These are phyloP conservation scores for Saraca asoca DNA, from an alignment of 331 rosid genomes.

Conservation along the genomic window DNA sequence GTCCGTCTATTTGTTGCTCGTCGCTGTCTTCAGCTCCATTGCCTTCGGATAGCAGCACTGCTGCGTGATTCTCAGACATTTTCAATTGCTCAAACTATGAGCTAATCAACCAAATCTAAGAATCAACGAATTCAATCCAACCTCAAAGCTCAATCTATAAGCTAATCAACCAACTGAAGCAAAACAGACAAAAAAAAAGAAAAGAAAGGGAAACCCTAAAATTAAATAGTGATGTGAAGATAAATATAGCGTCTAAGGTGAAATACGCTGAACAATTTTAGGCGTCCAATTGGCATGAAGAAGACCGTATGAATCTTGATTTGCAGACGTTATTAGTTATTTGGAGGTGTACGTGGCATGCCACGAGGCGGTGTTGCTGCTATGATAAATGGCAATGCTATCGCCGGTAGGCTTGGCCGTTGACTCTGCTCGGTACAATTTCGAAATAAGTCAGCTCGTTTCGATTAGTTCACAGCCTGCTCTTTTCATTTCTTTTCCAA, in stretches of 20 bases:
- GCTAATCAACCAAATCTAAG: not conserved
- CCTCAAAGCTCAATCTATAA: too few species aligned
- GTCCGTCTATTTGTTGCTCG: conserved; percentile 10
- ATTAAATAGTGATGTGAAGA: conserved; percentile 8
- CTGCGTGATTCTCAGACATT: conserved; percentile 67
- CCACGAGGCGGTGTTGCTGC: too few species aligned
- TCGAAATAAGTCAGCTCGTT: too few species aligned
- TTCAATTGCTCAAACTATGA: not conserved
- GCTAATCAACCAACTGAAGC: too few species aligned
- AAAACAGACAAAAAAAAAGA: not conserved
- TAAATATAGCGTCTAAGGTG: not conserved
- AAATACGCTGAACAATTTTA: not conserved
- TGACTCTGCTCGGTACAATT: too few species aligned
- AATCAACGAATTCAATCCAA: not conserved
- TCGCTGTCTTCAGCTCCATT: conserved; percentile 32
- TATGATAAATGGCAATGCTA: too few species aligned
- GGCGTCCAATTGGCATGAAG: not conserved
- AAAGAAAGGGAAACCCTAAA: conserved; percentile 43
- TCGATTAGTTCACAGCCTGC: too few species aligned
- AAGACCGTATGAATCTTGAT: not conserved
- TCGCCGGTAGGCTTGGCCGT: too few species aligned
- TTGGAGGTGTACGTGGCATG: too few species aligned
- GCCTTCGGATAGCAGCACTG: conserved; percentile 30
- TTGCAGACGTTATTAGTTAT: conserved; percentile 5
- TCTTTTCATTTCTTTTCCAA: too few species aligned